phyloP scores from a whole-genome alignment of 352 stramenopile genomes.

The Blastocystis sp. region DNA sequence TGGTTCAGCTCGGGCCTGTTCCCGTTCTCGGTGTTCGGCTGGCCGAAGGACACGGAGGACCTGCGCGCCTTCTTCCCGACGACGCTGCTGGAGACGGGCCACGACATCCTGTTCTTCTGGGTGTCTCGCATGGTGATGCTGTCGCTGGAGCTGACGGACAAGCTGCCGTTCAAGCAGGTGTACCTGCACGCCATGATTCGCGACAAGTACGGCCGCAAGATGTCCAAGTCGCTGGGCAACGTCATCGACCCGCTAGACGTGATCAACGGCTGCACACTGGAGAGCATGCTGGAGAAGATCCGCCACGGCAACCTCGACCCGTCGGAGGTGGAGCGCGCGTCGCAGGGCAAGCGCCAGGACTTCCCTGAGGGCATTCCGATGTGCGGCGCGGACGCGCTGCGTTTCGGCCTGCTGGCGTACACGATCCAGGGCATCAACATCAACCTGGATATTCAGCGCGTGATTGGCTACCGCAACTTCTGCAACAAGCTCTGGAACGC shows the following conservation, averaged over 20 bases:
- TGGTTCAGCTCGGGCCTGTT: constrained; percentile 98
- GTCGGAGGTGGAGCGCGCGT: constrained; percentile 90
- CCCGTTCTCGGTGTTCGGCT: constrained; percentile 88
- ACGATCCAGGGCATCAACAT: constrained; percentile 89
- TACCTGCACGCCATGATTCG: constrained; percentile 98
- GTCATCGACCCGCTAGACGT: constrained; percentile 98
- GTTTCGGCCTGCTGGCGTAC: constrained; percentile 93
- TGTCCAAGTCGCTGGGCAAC: constrained; percentile 99
- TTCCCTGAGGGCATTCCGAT: constrained; percentile 96
- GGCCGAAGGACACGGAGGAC: constrained; percentile 83
- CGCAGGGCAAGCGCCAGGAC: constrained; percentile 89
- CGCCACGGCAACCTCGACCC: constrained; percentile 89
- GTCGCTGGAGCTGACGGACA: constrained; percentile 90
- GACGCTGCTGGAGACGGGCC: constrained; percentile 86
- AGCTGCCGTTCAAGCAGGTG: constrained; percentile 94
- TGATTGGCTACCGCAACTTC: constrained; percentile 98
- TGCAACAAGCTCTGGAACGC: constrained; percentile 99
- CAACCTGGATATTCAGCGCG: constrained; percentile 97
- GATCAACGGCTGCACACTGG: constrained; percentile 90
- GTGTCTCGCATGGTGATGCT: constrained; percentile 99
- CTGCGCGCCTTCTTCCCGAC: constrained; percentile 83
- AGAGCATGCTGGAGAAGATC: constrained; percentile 87
- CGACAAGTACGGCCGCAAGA: constrained; percentile 97
- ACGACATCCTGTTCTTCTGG: constrained; percentile 99
- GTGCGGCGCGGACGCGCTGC: constrained; percentile 93